A percentile compares a stretch with the other conserved stretches of the same genome.
Evolutionary conservation across 129 eudicot genomes (phyloP).

Genomic region (Calendula officinalis): DNA sequence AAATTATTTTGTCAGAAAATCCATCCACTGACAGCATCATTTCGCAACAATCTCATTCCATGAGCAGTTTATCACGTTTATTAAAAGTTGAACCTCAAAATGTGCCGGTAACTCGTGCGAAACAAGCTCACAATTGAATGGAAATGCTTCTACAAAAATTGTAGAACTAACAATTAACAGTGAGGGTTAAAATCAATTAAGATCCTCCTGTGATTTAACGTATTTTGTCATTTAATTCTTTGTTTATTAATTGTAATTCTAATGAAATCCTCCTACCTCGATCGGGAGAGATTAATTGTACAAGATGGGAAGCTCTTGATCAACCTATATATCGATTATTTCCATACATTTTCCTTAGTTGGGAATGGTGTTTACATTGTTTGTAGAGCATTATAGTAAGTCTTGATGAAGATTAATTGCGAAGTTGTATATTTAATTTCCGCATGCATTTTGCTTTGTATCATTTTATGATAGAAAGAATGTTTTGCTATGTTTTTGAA

Average conservation of each 20-base stretch:
- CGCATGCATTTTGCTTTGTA: too few relatives aligned
- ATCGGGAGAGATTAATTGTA: not conserved
- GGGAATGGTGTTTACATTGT: too few relatives aligned
- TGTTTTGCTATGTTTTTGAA: too few relatives aligned
- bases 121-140: constrained; percentile 11
- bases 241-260: not conserved
- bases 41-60: constrained; percentile 54
- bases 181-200: not conserved
- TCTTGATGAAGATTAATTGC: too few relatives aligned
- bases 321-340: not conserved
- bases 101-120: not conserved
- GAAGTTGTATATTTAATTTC: too few relatives aligned
- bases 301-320: not conserved
- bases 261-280: not conserved
- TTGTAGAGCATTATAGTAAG: too few relatives aligned
- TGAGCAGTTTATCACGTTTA: constrained; percentile 38
- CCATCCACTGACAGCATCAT: constrained; percentile 49
- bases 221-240: not conserved
- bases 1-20: constrained; percentile 39
- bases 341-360: too few relatives aligned
- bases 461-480: too few relatives aligned
- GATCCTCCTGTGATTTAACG: not conserved
- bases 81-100: constrained; percentile 8
- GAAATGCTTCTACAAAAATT: not conserved
- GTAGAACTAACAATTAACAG: not conserved